Base-by-base conservation (phyloP, 202 grass and related monocot species). In the Bolboschoenoplectus hybrid region DNA sequence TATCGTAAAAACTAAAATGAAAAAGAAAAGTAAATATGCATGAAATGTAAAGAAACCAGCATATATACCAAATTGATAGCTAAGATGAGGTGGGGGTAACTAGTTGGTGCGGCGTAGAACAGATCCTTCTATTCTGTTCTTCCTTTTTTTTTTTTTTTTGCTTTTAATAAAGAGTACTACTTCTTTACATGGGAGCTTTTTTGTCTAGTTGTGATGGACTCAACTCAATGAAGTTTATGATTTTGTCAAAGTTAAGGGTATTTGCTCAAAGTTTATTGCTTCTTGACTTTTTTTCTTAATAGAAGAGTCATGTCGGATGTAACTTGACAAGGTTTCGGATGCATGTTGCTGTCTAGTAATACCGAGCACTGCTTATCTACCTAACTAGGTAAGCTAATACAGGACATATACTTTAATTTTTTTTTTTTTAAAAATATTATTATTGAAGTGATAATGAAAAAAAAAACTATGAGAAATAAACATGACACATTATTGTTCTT, bases 181-280 rank as follows among this genome's bases (percentile, higher is more conserved):
- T n/a, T 35, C 45, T 74, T 82, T 87, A n/a, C 9, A 84, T 56
- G 56, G 34, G 5, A 83, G 55, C 41, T 49, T 13, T 66, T 83
- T 88, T 88, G 81, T 84, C 86, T 19, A 67, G 12, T 70, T 74
- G 11, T 60, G 63, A 74, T 74, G 9, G 4, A 76, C 52, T 50
- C 4, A 7, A 76, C 52, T 50, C 4, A 79, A 34, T 47, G 62
- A 46, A 16, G 16, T 85, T 12, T 53, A 38, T 44, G 19, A 38
- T 74, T 51, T 26, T 7, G 16, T 0, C 20, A 85, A 61, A 45
- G 14, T 77, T 85, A 13, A 58, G 74, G 74, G 35, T 52, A 56
- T 77, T 85, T 85, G 6, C 45, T 46, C 19, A 69, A 84, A 84
- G 12, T 2, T 82, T 46, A 45, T 64, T 11, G 20, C 45, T 65